Percentiles rank a stretch among this genome's conserved stretches.
Evolutionary conservation across 192 early-diverging fungal genomes (phyloP).

Genomic region (Dimargaris cristalligena): DNA sequence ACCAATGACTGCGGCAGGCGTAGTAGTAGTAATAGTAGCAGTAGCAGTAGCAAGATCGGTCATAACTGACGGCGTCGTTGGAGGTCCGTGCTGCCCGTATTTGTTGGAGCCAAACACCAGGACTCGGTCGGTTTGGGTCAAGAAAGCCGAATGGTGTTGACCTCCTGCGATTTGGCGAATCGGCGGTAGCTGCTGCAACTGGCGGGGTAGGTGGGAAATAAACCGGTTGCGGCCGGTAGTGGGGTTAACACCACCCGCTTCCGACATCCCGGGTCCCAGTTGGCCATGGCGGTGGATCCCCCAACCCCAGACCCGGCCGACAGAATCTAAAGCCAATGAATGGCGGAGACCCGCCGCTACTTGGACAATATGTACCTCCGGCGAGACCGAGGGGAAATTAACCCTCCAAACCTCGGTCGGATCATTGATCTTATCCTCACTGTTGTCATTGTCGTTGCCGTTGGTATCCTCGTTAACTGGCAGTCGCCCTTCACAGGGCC

Average conservation of each 20-base stretch:
- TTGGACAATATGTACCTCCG: slow-evolving; percentile 17
- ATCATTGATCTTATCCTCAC: too few species aligned
- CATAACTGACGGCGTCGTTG: neutral
- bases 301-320: slow-evolving; percentile 35
- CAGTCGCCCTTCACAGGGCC: too few species aligned
- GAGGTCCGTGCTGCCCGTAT: slow-evolving; percentile 43
- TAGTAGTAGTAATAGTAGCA: slow-evolving; percentile 3
- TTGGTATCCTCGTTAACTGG: too few species aligned
- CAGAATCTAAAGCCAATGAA: slow-evolving; percentile 28
- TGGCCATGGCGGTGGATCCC: slow-evolving; percentile 49
- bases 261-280: slow-evolving; percentile 31
- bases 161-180: slow-evolving; percentile 43
- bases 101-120: slow-evolving; percentile 43
- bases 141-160: slow-evolving; percentile 37
- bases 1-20: too few species aligned
- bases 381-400: neutral
- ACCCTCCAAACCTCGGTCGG: too few species aligned
- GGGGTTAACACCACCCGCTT: too few species aligned
- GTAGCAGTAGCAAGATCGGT: slow-evolving; percentile 12
- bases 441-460: too few species aligned
- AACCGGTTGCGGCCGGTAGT: neutral
- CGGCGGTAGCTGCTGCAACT: slow-evolving; percentile 15
- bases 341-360: slow-evolving; percentile 52
- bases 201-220: too few species aligned
- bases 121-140: slow-evolving; percentile 27